Conservation (phyloP, 805 yeast genomes). For the Schizosaccharomyces japonicus region DNA sequence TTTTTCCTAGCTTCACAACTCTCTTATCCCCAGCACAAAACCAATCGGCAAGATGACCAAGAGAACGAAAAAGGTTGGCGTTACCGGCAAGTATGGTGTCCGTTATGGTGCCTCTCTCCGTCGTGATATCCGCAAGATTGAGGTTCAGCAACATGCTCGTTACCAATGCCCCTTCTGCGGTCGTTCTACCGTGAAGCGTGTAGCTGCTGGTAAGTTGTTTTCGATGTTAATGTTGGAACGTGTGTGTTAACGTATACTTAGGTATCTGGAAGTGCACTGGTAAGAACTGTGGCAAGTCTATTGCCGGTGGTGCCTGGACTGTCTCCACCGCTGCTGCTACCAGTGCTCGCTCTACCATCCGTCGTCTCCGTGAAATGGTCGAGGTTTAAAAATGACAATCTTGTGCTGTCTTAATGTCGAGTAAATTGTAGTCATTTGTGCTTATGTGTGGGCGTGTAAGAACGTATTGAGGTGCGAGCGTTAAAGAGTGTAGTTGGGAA, state of each 20-base stretch:
- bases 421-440: no score
- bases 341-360: constrained; percentile 98
- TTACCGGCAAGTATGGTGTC: constrained; percentile 99
- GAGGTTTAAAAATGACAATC: constrained; percentile 81
- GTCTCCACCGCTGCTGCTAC: constrained; percentile 98
- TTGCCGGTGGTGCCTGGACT: constrained; percentile 99
- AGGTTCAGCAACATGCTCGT: constrained; percentile 94
- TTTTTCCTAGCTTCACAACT: no score
- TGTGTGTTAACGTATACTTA: not conserved
- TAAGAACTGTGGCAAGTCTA: constrained; percentile 55
- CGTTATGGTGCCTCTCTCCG: constrained; percentile 99
- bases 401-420: no score
- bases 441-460: no score
- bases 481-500: no score
- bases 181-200: constrained; percentile 92
- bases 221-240: not conserved
- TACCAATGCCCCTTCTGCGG: constrained; percentile 99
- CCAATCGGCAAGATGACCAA: constrained; percentile 38
- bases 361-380: constrained; percentile 99
- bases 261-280: constrained; percentile 94
- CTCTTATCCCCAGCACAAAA: no score
- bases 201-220: constrained; percentile 37
- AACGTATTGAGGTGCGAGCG: no score
- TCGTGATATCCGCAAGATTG: constrained; percentile 98
- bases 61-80: constrained; percentile 99